phyloP scores from a whole-genome alignment of 2,329 filamentous ascomycete species.

The Penicillium digitatum region DNA sequence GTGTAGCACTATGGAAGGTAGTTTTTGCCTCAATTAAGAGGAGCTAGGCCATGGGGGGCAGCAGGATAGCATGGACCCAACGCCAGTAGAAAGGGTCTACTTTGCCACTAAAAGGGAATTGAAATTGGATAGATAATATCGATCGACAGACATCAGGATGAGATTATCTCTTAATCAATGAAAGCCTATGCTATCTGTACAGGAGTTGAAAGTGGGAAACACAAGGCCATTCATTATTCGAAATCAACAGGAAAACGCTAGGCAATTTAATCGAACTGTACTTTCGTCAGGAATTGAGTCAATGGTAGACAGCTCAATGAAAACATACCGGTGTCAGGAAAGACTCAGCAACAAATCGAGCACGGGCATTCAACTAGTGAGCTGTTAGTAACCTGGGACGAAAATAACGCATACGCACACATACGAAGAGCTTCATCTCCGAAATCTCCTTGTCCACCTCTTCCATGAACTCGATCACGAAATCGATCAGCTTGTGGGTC shows the following conservation, averaged over 20 bases:
- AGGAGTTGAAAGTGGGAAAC: constrained; percentile 15
- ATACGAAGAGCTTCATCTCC: constrained; percentile 99
- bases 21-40: not conserved
- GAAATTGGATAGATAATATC: not conserved
- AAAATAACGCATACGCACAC: constrained; percentile 30
- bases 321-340: constrained; percentile 82
- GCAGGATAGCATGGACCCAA: not conserved
- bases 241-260: constrained; percentile 21
- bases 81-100: not conserved
- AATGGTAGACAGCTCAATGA: not conserved
- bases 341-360: constrained; percentile 95
- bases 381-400: not conserved
- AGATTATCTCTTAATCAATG: constrained; percentile 15
- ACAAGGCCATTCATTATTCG: constrained; percentile 21
- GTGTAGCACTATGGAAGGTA: too few relatives aligned
- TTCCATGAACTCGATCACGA: constrained; percentile 99
- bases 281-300: constrained; percentile 6
- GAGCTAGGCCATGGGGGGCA: not conserved
- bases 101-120: not conserved
- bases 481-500: constrained; percentile 98
- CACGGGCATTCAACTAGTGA: constrained; percentile 81
- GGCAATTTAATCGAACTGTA: constrained; percentile 31
- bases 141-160: constrained; percentile 6
- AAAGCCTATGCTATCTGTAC: constrained; percentile 26
- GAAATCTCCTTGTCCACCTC: constrained; percentile 99